Evolutionary conservation across 345 rosid genomes (phyloP).

Genomic region (Triadica sebifera): DNA sequence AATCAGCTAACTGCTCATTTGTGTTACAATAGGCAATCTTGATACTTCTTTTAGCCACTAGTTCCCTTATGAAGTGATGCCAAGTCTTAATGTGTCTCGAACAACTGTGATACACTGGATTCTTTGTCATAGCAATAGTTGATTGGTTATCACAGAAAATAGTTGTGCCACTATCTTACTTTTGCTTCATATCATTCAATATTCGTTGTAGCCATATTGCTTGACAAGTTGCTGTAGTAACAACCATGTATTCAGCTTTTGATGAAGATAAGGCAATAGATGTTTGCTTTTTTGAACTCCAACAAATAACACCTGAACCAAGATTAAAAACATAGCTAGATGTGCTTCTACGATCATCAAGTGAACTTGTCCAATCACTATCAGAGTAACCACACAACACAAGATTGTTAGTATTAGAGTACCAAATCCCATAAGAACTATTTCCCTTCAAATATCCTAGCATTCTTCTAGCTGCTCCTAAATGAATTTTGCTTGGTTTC

Average conservation of each 20-base stretch:
- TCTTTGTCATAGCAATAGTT: neutral
- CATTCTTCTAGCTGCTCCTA: too few relatives aligned
- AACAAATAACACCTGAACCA: neutral
- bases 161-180: neutral
- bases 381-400: neutral
- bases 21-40: neutral
- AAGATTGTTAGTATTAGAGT: neutral
- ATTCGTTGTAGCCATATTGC: neutral
- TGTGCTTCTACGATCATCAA: too few relatives aligned
- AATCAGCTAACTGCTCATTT: neutral
- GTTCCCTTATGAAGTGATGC: neutral
- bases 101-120: neutral
- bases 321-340: neutral
- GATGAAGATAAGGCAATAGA: neutral
- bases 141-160: neutral
- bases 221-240: neutral
- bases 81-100: neutral
- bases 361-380: too few relatives aligned
- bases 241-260: neutral
- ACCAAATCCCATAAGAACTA: too few relatives aligned
- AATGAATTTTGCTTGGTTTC: too few relatives aligned
- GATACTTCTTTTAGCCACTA: neutral
- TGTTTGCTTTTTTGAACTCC: neutral
- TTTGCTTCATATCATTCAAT: neutral
- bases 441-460: too few relatives aligned